These are phyloP conservation scores for Trichoderma parareesei DNA, from an alignment of 495 filamentous ascomycete genomes.

Conservation along the genomic window DNA sequence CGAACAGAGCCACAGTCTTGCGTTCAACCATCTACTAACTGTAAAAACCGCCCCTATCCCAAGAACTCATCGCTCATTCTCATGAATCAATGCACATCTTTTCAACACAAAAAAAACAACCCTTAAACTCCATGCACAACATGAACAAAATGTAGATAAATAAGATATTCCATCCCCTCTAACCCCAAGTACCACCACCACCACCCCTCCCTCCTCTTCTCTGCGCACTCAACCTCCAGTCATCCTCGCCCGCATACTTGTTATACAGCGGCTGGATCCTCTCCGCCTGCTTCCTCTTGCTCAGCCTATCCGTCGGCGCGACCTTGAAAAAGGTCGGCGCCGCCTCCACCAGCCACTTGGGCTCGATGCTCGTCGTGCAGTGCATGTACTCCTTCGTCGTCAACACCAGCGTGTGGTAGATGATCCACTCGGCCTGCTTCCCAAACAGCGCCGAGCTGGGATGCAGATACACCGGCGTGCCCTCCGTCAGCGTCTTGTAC, in stretches of 20 bases:
- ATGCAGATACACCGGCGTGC: slow-evolving; percentile 91
- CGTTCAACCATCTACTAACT: too few species aligned
- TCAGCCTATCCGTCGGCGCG: slow-evolving; percentile 77
- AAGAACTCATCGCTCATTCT: too few species aligned
- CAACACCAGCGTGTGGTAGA: slow-evolving; percentile 81
- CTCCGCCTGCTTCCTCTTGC: slow-evolving; percentile 89
- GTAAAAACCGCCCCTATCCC: too few species aligned
- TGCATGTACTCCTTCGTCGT: slow-evolving; percentile 99
- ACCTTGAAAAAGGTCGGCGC: slow-evolving; percentile 99
- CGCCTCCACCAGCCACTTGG: slow-evolving; percentile 84
- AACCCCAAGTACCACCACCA: slow-evolving; percentile 90
- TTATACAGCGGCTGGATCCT: slow-evolving; percentile 92
- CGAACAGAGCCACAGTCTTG: too few species aligned
- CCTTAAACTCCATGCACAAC: neutral
- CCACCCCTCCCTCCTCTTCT: slow-evolving; percentile 81
- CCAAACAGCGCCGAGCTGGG: slow-evolving; percentile 86
- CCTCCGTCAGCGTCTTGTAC: slow-evolving; percentile 93
- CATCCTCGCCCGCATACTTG: slow-evolving; percentile 74
- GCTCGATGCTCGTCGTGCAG: slow-evolving; percentile 81
- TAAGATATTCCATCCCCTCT: neutral
- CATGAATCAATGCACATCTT: too few species aligned
- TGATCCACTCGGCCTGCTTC: slow-evolving; percentile 90
- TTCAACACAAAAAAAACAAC: neutral
- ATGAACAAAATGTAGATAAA: too few species aligned
- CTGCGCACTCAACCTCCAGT: slow-evolving; percentile 90